Base-by-base conservation (phyloP, 306 rosid genomes). In the Fagus sylvatica region DNA sequence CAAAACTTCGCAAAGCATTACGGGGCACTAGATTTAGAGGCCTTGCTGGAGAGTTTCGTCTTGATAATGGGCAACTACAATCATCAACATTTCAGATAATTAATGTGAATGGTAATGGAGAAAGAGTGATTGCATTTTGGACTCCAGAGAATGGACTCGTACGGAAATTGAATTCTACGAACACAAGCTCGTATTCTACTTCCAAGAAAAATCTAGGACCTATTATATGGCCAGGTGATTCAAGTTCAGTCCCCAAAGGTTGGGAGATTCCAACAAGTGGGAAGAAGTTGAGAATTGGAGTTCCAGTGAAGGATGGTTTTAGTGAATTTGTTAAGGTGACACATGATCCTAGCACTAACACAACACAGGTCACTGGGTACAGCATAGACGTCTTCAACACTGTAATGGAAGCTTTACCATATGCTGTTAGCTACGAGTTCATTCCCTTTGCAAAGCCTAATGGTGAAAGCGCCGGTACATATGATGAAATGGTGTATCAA, bases 161-260 rank as follows among this genome's bases (percentile, higher is more conserved):
- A 2, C 69, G 66, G 42, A 56, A 46, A 1, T 28, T 61, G 42
- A 19, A 32, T 8, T 46, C 71, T 10, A 48, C 10, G 36, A 60
- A 6, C 32, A 34, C 9, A 2, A 16, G 10, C 19, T 7, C 9
- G 4, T 34, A 73, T 51, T 79, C 77, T 4, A n/a, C 46, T 60
- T 42, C 68, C 0, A 77, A 61, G 36, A 60, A 41, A 1, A 54
- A 73, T 34, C 30, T 83, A 15, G 79, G 79, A 42, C 69, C 73
- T 0, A 74, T 86, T 2, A 76, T 78, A 4, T 89, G 93, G 90
- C 86, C 93, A 0, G 89, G 90, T 8, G 79, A 86, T 41, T 46
- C 78, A 7, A 39, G 7, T 15, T 30, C 74, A 12, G 41, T 7
- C 12, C 88, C 90, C 0, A 84, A 60, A 11, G 92, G 88, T 9